Conservation (phyloP, 2,329 filamentous ascomycete genomes). For the Cytospora schulzeri region DNA sequence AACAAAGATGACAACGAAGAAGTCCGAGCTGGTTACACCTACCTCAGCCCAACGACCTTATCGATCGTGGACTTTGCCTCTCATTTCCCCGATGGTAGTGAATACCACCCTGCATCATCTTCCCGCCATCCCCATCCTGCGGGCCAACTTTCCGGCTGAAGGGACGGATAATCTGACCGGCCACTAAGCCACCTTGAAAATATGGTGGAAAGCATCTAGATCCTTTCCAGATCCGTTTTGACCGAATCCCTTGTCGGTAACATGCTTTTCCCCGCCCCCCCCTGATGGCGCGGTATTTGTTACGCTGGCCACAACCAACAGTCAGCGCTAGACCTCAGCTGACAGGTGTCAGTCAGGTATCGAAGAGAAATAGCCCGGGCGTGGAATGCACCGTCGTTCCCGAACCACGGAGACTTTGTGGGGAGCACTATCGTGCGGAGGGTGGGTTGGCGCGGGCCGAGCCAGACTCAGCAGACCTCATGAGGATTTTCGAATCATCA, state of each 20-base stretch:
- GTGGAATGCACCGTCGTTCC: not conserved
- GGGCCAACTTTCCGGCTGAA: not conserved
- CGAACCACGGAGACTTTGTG: conserved; percentile 2
- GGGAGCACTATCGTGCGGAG: conserved; percentile 5
- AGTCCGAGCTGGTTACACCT: not conserved
- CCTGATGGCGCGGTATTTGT: not conserved
- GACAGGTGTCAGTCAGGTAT: conserved; percentile 16
- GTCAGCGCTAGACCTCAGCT: conserved; percentile 22
- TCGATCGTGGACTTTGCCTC: not conserved
- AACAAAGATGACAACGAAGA: conserved; percentile 5
- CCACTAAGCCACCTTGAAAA: not conserved
- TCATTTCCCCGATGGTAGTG: not conserved
- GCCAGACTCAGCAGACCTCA: not conserved
- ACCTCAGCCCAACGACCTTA: not conserved
- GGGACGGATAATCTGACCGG: not conserved
- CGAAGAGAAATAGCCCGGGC: conserved; percentile 6
- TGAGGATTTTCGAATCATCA: not conserved
- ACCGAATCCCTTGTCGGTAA: not conserved
- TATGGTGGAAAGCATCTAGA: not conserved
- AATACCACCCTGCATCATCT: no score
- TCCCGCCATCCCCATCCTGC: no score
- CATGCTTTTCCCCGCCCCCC: not conserved
- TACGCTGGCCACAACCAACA: not conserved
- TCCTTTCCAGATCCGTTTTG: conserved; percentile 3
- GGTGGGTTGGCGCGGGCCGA: conserved; percentile 1